Percentiles rank a stretch among this genome's conserved stretches.
Evolutionary conservation across 495 filamentous ascomycete genomes (phyloP).

Genomic region (Aspergillus homomorphus): DNA sequence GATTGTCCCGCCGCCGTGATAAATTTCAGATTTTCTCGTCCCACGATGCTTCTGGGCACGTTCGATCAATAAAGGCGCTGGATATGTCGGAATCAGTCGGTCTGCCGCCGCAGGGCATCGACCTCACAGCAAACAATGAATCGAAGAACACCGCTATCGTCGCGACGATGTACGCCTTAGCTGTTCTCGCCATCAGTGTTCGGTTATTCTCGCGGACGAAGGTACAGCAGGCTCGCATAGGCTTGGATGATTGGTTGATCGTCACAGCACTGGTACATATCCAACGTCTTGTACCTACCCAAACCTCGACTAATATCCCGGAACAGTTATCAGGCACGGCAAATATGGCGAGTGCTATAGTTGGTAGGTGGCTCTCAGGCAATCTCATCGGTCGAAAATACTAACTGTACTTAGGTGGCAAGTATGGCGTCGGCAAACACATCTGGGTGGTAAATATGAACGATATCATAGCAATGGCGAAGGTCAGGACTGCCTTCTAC

Average conservation of each 20-base stretch:
- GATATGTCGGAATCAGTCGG: conserved; percentile 1
- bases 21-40: background rate
- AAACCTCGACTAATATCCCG: background rate
- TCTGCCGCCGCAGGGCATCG: background rate
- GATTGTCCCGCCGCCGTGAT: background rate
- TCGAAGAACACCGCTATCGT: background rate
- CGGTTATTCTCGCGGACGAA: background rate
- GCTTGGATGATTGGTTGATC: conserved; percentile 16
- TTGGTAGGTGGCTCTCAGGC: background rate
- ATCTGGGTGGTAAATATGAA: background rate
- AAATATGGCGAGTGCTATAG: conserved; percentile 1
- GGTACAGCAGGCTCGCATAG: conserved; percentile 1
- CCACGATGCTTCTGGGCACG: background rate
- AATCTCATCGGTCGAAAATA: background rate
- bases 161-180: background rate
- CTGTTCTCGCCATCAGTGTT: background rate
- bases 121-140: background rate
- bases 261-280: conserved; percentile 9
- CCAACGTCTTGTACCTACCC: background rate
- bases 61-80: background rate
- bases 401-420: background rate
- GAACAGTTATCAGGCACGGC: background rate
- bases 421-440: background rate
- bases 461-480: conserved; percentile 13
- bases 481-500: background rate